phyloP scores from a whole-genome alignment of 192 early-diverging fungal genomes.

The Linnemannia exigua region DNA sequence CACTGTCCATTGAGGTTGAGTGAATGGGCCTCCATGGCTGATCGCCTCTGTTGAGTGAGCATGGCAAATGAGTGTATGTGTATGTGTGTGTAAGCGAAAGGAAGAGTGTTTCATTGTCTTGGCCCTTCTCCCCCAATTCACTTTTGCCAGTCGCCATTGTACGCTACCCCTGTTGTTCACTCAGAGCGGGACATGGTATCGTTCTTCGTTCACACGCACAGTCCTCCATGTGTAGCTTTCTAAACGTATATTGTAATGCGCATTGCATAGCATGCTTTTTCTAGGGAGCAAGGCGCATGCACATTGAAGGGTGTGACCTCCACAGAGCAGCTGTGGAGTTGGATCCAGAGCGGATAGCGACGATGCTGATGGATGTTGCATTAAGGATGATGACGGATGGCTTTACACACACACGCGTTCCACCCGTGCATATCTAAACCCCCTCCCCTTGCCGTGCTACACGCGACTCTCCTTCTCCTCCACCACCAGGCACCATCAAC shows the following conservation, averaged over 20 bases:
- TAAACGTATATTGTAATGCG: too few relatives aligned
- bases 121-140: too few relatives aligned
- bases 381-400: too few relatives aligned
- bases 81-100: too few relatives aligned
- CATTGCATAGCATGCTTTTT: too few relatives aligned
- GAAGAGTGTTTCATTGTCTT: neutral
- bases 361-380: neutral
- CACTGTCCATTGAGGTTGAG: slow-evolving; percentile 37
- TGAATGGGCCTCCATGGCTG: neutral
- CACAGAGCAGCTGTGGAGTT: neutral
- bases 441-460: neutral
- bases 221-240: neutral
- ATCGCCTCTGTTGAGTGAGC: neutral
- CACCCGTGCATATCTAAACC: neutral
- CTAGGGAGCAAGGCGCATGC: neutral
- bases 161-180: neutral
- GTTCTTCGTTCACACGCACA: neutral
- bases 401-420: too few relatives aligned
- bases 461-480: neutral
- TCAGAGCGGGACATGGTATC: too few relatives aligned
- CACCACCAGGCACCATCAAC: neutral
- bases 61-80: neutral
- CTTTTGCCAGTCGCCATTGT: neutral
- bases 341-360: neutral
- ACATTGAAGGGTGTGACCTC: neutral